Conservation (phyloP, 140 eudicot species). For the Stevia rebaudiana region DNA sequence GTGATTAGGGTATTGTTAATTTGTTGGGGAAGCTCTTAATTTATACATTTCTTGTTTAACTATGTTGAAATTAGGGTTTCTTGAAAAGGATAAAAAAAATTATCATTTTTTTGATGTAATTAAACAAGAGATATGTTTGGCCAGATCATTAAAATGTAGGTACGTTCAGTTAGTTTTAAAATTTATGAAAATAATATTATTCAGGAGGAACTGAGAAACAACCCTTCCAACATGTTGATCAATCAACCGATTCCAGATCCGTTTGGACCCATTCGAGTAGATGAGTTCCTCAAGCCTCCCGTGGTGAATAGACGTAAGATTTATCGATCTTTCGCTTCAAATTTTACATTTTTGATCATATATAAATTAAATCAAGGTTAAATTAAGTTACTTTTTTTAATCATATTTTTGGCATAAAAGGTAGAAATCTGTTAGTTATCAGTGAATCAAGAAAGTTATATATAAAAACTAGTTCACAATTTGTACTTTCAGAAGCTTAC, state of each 20-base stretch:
- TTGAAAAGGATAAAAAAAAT: neutral
- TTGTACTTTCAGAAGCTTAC: slow-evolving; percentile 32
- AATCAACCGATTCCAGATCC: slow-evolving; percentile 60
- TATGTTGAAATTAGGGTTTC: neutral
- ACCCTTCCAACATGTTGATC: slow-evolving; percentile 55
- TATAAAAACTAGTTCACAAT: neutral
- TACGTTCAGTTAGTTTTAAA: neutral
- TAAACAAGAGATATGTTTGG: neutral
- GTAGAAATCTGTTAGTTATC: slow-evolving; percentile 20
- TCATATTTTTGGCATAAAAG: slow-evolving; percentile 14
- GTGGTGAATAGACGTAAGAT: slow-evolving; percentile 79
- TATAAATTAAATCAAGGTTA: neutral
- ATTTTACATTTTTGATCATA: neutral
- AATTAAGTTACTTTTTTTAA: neutral
- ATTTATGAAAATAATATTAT: neutral
- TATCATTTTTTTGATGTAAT: neutral
- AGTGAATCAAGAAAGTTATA: slow-evolving; percentile 26
- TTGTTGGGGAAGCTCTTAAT: neutral
- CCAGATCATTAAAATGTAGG: neutral
- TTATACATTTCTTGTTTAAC: neutral
- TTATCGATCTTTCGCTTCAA: neutral
- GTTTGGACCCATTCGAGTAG: slow-evolving; percentile 50
- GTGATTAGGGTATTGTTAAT: neutral
- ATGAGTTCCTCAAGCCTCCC: slow-evolving; percentile 82
- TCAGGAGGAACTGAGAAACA: slow-evolving; percentile 69